phyloP scores from a whole-genome alignment of 2,329 filamentous ascomycete genomes.

The Scopulariopsis brevicaulis region DNA sequence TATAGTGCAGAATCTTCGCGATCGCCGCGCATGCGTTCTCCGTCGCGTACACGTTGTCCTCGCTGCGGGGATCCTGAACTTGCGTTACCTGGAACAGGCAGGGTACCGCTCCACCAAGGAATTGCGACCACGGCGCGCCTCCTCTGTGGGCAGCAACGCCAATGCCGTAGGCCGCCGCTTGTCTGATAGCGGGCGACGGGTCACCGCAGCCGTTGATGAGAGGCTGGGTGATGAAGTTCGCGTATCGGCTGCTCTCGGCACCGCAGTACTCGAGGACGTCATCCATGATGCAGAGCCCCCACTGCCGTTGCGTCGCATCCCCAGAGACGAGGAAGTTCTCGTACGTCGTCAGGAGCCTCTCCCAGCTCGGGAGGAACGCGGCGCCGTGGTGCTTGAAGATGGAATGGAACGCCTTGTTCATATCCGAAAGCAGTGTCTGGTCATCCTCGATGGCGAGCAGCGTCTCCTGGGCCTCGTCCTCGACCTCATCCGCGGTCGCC shows the following conservation, averaged over 20 bases:
- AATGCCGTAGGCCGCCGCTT: conserved; percentile 92
- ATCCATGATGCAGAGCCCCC: conserved; percentile 98
- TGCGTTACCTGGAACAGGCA: conserved; percentile 77
- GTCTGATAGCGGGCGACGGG: conserved; percentile 77
- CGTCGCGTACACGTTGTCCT: conserved; percentile 93
- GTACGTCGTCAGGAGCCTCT: conserved; percentile 75
- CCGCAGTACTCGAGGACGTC: conserved; percentile 97
- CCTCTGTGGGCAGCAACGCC: conserved; percentile 92
- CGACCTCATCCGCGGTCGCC: conserved; percentile 70
- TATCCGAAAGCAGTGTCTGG: conserved; percentile 90
- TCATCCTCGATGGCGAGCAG: conserved; percentile 93
- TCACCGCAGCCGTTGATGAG: conserved; percentile 81
- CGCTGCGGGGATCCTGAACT: conserved; percentile 69
- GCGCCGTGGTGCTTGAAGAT: conserved; percentile 95
- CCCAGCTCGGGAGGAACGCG: conserved; percentile 78
- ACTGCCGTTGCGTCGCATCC: conserved; percentile 89
- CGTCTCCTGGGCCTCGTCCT: conserved; percentile 79
- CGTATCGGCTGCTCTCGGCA: conserved; percentile 75
- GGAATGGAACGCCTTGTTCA: conserved; percentile 99
- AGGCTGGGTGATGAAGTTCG: conserved; percentile 75
- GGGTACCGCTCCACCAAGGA: conserved; percentile 68
- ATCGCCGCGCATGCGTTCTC: conserved; percentile 96
- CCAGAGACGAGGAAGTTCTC: conserved; percentile 68
- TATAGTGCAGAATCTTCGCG: conserved; percentile 93
- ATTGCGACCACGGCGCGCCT: conserved; percentile 76